A percentile compares a stretch with the other conserved stretches of the same genome.
Conservation (phyloP, 179 eudicot genomes). For the Monotropa hypopitys region DNA sequence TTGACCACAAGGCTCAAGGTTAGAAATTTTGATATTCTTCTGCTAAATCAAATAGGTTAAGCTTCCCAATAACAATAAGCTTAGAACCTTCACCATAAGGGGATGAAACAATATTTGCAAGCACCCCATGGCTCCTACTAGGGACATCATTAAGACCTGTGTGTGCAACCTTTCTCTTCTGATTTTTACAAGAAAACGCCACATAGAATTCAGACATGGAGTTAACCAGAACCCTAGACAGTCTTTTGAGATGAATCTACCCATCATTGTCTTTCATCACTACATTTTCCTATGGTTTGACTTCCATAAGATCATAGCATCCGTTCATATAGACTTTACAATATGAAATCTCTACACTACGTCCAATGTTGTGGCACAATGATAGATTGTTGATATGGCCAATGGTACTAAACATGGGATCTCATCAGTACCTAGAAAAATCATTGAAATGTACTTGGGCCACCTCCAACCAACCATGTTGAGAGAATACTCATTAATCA, state of each 20-base stretch:
- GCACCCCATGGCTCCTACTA: slow-evolving; percentile 86
- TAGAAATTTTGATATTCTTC: too few species aligned
- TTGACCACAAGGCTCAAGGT: too few species aligned
- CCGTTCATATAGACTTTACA: slow-evolving; percentile 78
- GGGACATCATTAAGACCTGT: slow-evolving; percentile 81
- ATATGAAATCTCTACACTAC: slow-evolving; percentile 51
- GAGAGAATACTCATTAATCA: too few species aligned
- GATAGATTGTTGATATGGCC: slow-evolving; percentile 61
- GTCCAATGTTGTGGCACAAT: slow-evolving; percentile 39
- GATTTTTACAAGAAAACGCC: slow-evolving; percentile 47
- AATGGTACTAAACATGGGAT: slow-evolving; percentile 61
- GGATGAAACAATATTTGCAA: slow-evolving; percentile 42
- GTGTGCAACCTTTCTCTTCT: slow-evolving; percentile 73
- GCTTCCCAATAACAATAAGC: slow-evolving; percentile 40
- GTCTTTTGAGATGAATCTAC: slow-evolving; percentile 56
- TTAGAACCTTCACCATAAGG: slow-evolving; percentile 25
- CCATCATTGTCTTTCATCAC: slow-evolving; percentile 76
- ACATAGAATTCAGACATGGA: slow-evolving; percentile 49
- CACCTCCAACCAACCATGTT: too few species aligned
- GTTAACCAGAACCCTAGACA: slow-evolving; percentile 45
- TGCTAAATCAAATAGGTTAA: slow-evolving; percentile 89
- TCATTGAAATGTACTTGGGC: too few species aligned
- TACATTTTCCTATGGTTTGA: slow-evolving; percentile 45
- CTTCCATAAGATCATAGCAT: slow-evolving; percentile 81
- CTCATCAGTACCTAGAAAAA: slow-evolving; percentile 66